Evolutionary conservation across 306 rosid species (phyloP), one percentile per base, ranked within the genome.

Genomic region (Arachis hypogaea): DNA sequence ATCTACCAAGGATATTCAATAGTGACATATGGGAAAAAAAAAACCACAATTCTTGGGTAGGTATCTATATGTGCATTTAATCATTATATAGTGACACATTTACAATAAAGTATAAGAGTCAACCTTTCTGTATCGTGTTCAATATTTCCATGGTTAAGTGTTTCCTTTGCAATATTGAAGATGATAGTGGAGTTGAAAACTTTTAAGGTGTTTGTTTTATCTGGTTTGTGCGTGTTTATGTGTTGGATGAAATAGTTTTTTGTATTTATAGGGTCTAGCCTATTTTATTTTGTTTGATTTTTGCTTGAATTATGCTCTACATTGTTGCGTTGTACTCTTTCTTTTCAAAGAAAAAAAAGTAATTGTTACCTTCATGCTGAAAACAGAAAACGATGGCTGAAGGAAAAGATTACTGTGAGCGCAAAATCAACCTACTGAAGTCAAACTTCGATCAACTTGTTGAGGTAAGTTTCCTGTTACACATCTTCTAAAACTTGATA

Each of bases 361-460:
- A 22, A 22, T 22, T 63, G 67, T 72, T 54, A 0, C 6, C 22
- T 54, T 55, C 59, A 59, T 58, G 14, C 59, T 12, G 52, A 59
- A 22, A 46, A 36, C 83, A 92, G 97, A 94, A 94, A 81, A 88
- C 94, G 38, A 87, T 90, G 95, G 79, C 74, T 6, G 93, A 90
- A 80, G 99, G 96, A 40, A 88, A 92, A 64, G 93, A 94, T 63
- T 94, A 94, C 63, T 94, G 99, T 66, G 89, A 89, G 5, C 90
- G 97, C 12, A 94, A 94, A 83, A 94, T 89, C 89, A 87, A 63
- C 79, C 79, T 94, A 77, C 92, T 94, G 68, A 92, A 85, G 68
- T 92, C 99, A 0, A 94, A 94, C 83, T 94, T 89, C 11, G 97
- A 94, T 68, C 99, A 94, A 74, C 97, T 94, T 70, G 42, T 92